Evolutionary conservation across 768 basidiomycete genomes (phyloP).

Genomic region (Xanthoconium purpureum): DNA sequence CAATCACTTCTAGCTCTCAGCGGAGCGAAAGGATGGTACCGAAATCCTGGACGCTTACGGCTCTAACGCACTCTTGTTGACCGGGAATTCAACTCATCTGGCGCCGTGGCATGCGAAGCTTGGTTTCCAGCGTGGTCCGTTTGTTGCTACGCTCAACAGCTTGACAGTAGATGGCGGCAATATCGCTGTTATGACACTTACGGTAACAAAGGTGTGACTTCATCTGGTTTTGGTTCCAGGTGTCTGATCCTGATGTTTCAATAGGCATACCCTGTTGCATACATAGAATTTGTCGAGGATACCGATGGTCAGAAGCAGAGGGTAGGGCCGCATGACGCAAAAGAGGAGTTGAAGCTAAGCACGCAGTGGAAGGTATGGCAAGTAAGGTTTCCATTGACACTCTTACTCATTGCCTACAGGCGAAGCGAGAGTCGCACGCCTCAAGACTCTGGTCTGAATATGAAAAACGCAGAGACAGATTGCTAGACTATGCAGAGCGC

Average conservation of each 20-base stretch:
- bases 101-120: conserved; percentile 87
- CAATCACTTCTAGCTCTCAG: conserved; percentile 49
- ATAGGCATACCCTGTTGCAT: conserved; percentile 74
- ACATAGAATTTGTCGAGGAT: conserved; percentile 61
- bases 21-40: conserved; percentile 69
- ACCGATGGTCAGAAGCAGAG: conserved; percentile 45
- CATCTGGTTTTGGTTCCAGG: neutral
- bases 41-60: conserved; percentile 82
- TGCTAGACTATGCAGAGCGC: conserved; percentile 63
- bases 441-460: conserved; percentile 54
- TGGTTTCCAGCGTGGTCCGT: conserved; percentile 68
- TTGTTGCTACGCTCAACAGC: conserved; percentile 73
- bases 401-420: conserved; percentile 36
- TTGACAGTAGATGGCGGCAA: conserved; percentile 79
- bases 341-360: conserved; percentile 59
- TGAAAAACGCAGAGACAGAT: conserved; percentile 50
- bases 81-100: conserved; percentile 83
- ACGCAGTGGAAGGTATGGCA: conserved; percentile 69
- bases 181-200: conserved; percentile 70
- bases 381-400: neutral
- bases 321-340: conserved; percentile 65
- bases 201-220: conserved; percentile 56
- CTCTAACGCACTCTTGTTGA: conserved; percentile 60
- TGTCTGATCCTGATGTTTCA: neutral
- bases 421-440: conserved; percentile 54